Evolutionary conservation across 2,329 filamentous ascomycete species (phyloP), one percentile per base, ranked within the genome.

Genomic region (Diplodia mutila): DNA sequence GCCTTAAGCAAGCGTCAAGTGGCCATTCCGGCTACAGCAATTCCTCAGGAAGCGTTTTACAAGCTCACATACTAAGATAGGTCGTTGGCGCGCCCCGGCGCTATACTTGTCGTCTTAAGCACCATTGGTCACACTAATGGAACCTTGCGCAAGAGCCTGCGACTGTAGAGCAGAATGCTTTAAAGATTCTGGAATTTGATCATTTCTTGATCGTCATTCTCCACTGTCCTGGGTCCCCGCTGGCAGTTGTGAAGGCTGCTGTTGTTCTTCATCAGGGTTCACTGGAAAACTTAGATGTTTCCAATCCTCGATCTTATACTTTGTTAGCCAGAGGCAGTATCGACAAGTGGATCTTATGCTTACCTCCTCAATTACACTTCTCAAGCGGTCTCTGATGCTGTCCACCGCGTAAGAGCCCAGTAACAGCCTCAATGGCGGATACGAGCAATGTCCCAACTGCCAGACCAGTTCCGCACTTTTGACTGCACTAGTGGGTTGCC

Each of bases 351-450:
- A 25, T 9, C 1, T n/a, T n/a, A 21, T 12, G 72, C 74, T 72
- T 71, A 96, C 87, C 82, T 99, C 95, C 79, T 98, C 95, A 14
- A 94, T 97, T 49, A 98, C 92, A 69, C 91, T 94, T 71, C 93
- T 87, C 75, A 98, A 80, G 23, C 94, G 86, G 80, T 99, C 95
- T 18, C 95, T 85, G 61, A 98, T 96, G 77, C 94, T 97, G 78
- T 99, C 94, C 46, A 98, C 94, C 1, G 95, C 94, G 80, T 97
- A 98, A 71, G 90, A 96, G 0, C 95, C 95, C 27, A 98, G 80
- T n/a, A 97, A 82, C 68, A 99, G 80, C 39, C 95, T 83, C 70
- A 98, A 78, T 0, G 95, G 95, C 61, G 95, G 95, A 76, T 93
- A 97, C n/a, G 89, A 90, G 80, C 94, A 98, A 82, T 98, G 95